Base-by-base conservation (phyloP, 2,329 filamentous ascomycete genomes). In the Fusarium compactum region DNA sequence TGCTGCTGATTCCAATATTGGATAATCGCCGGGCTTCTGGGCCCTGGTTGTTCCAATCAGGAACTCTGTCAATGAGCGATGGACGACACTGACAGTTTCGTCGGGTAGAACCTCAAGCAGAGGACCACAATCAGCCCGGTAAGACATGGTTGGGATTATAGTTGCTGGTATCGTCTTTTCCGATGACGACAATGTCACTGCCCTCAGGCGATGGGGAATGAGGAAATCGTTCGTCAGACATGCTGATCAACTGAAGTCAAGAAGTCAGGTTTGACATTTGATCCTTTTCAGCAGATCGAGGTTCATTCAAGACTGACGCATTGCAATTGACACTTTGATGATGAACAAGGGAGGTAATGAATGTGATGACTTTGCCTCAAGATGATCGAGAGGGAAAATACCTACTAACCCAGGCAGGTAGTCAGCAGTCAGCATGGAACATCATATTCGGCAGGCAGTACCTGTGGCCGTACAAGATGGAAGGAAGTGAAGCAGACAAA, bases 141-240 rank as follows among this genome's bases (percentile, higher is more conserved):
- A 82, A 70, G 18, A 81, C 75, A 9, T 80, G 70, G 1, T 75
- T 75, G 2, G 71, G 63, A 44, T 80, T 80, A 65, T 76, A 80
- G 50, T 80, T 72, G 60, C 70, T 78, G 30, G 76, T 56, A 41
- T 80, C 64, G 18, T 56, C 60, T 44, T 29, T 55, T 14, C 34
- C 44, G 9, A 73, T 40, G 8, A 73, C 9, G 22, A 73, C 56
- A 25, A 58, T 16, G 4, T 69, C 70, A 25, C 58, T 70, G 15
- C 61, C 63, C n/a, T 62, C 57, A 6, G 43, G 40, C 15, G 47
- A 59, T n/a, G 34, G n/a, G 10, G 43, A 15, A 12, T 16, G 14
- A 18, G 10, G 38, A 20, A 41, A 27, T 8, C 22, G 40, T 25
- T 59, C 12, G 29, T n/a, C 22, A 30, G 46, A 24, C 57, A 67